Evolutionary conservation across 169 alveolate genomes (phyloP), one percentile per base, ranked within the genome.

Genomic region (Eimeria maxima): DNA sequence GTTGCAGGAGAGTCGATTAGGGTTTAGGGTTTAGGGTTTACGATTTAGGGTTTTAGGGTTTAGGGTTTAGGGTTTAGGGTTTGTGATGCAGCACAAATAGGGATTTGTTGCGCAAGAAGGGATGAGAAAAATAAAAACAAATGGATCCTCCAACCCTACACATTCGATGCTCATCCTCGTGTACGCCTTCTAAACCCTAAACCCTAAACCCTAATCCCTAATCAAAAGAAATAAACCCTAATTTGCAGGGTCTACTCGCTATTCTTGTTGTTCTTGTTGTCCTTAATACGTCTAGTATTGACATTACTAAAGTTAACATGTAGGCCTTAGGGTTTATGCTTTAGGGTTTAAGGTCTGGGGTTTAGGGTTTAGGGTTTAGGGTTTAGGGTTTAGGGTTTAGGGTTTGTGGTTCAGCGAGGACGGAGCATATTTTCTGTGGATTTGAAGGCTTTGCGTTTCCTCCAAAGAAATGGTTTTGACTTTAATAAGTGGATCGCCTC

Each of bases 131-230:
- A 50, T 22, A 74, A 38, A 29, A 94, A 42, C 4, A 42, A 50
- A 29, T 97, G 98, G 98, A n/a, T 60, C 20, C 83, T 97, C 55
- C 89, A 96, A 18, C 98, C 98, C 38, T 96, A 97, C 93, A 97
- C 96, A 55, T 94, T 97, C 81, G 95, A 94, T 69, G 84, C 84
- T 6, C 84, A 73, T 73, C 84, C 84, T 13, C 84, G 93, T 96
- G 53, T 95, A 47, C 57, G 96, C 97, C 27, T 16, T 90, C 44
- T 96, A 91, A 76, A 50, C 57, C 57, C 57, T 50, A 50, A 50
- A 50, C 57, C 57, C 57, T 50, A 50, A 50, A 50, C 57, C 57
- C 57, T 50, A 50, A 50, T 7, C 57, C 57, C 57, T 50, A 50
- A 50, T 50, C 11, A 7, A 11, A 50, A 7, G 57, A 5, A 7